Base-by-base conservation (phyloP, 495 filamentous ascomycete species). In the Monascus purpureus region DNA sequence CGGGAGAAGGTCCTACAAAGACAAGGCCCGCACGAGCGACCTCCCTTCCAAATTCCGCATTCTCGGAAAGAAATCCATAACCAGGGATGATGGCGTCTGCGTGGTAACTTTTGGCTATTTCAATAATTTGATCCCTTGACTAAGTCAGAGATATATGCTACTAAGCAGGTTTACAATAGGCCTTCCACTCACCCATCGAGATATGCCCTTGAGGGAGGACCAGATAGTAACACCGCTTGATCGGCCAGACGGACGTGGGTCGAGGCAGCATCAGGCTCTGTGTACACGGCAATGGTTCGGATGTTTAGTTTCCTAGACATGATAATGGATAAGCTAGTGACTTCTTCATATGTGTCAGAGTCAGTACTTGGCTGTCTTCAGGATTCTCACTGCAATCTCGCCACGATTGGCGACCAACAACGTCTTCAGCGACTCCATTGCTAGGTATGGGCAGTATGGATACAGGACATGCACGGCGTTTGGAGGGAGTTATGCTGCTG, bases 11-110 rank as follows among this genome's bases (percentile, higher is more conserved):
- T 0, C 73, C 73, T 8, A 65, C 59, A 41, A 68, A 76, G 1
- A 50, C 53, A 36, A 76, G 47, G 1, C 67, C 72, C n/a, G 65
- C 64, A 13, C 49, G 39, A 7, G 45, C 37, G 6, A 68, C 61
- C 1, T 50, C 37, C 28, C 50, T 36, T 0, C 73, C 72, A 41
- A 77, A 76, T 18, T 64, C 59, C 2, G 57, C 58, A 50, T 76
- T 76, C 28, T 77, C 73, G 2, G 59, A 67, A 14, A 77, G 45
- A 32, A 74, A 75, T 1, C 69, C 69, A 53, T 73, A 73, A 8
- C 69, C 68, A 3, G 68, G 68, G 29, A 70, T 68, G 24, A 72
- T 62, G 16, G 63, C 67, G 36, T 71, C 47, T 1, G 39, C 64
- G 13, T 53, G 31, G 15, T 53, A 35, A 9, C 38, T 38, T 23